Base-by-base conservation (phyloP, 495 filamentous ascomycete species). In the Rhypophila decipiens region DNA sequence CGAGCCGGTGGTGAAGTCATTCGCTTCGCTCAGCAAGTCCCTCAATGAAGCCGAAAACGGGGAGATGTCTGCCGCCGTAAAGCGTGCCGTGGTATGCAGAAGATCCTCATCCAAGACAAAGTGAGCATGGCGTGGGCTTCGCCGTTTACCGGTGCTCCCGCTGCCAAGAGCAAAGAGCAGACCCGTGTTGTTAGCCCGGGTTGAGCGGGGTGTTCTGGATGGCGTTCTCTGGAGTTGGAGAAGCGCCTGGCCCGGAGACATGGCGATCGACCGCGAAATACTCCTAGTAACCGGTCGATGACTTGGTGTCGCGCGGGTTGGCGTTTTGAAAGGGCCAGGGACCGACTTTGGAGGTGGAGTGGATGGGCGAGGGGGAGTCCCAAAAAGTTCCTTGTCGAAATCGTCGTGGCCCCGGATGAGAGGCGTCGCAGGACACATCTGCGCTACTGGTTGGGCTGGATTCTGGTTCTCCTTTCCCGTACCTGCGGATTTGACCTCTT, bases 31-130 rank as follows among this genome's bases (percentile, higher is more conserved):
- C 19, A 86, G 68, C 23, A 86, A 55, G 52, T 80, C 71, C 49
- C 73, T 74, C 4, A 86, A 66, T 13, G 78, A 74, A n/a, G 69
- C 70, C 0, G 81, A 80, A 52, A 84, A 73, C 1, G 83, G 82
- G 7, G 79, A 71, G n/a, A n/a, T n/a, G 27, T 72, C 66, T 40
- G 70, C 66, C n/a, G 56, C 29, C 24, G 44, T 40, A 43, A 73
- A 67, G n/a, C 58, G 39, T 21, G 47, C 46, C n/a, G n/a, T n/a
- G 17, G 19, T 29, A 21, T 46, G 29, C 35, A 38, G 33, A n/a
- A 38, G 29, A n/a, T 42, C 51, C 47, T 53, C 57, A 2, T 63
- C 60, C 0, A 68, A 46, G 2, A 54, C 49, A 31, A 66, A 63
- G 38, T 62, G 57, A 3, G 59, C 54, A 19, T 61, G 62, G 48